phyloP scores from a whole-genome alignment of 306 rosid species.

The Prosopis cineraria region DNA sequence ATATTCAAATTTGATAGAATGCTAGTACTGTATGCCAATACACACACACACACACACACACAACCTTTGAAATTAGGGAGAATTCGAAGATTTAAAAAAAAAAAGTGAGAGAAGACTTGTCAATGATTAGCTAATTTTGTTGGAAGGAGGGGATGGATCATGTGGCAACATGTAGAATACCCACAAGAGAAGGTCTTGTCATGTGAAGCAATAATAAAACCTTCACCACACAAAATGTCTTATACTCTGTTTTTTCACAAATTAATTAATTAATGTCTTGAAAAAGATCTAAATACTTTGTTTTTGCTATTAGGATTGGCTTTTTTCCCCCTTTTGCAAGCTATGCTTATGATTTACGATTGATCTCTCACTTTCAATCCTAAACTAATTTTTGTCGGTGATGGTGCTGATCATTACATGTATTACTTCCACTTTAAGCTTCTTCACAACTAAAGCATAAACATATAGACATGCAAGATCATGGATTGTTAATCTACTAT shows the following conservation, averaged over 20 bases:
- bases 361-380: constrained; percentile 14
- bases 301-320: background rate
- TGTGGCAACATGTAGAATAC: constrained; percentile 39
- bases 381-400: constrained; percentile 11
- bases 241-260: background rate
- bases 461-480: background rate
- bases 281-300: background rate
- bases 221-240: constrained; percentile 24
- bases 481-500: background rate
- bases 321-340: constrained; percentile 12
- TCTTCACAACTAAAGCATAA: background rate
- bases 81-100: no score
- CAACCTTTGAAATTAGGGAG: no score
- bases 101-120: background rate
- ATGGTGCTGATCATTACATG: background rate
- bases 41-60: no score
- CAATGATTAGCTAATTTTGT: constrained; percentile 17
- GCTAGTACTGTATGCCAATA: no score
- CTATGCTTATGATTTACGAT: background rate
- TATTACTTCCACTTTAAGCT: background rate
- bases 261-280: background rate
- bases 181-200: constrained; percentile 24
- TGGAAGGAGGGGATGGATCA: constrained; percentile 2
- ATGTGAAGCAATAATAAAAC: constrained; percentile 34
- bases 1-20: no score